These are phyloP conservation scores for Xylaria sp. DNA, from an alignment of 495 filamentous ascomycete species.

Conservation along the genomic window DNA sequence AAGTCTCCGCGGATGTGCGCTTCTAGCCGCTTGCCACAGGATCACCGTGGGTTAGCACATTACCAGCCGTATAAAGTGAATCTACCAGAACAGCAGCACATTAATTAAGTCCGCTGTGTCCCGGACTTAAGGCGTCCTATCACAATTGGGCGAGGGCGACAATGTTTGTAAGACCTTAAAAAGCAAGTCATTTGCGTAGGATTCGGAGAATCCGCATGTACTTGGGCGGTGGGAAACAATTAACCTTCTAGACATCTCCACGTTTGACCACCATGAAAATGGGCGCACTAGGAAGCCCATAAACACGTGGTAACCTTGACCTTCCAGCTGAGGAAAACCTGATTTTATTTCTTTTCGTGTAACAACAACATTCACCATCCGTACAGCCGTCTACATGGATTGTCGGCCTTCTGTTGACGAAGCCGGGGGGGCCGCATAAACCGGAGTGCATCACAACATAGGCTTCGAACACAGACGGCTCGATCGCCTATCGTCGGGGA, in stretches of 20 bases:
- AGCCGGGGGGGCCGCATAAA: conserved; percentile 28
- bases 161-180: conserved; percentile 25
- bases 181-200: conserved; percentile 18
- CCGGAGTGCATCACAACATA: conserved; percentile 8
- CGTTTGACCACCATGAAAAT: conserved; percentile 36
- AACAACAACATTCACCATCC: conserved; percentile 40
- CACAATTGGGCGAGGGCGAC: conserved; percentile 1
- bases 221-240: conserved; percentile 42
- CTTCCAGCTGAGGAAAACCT: conserved; percentile 46
- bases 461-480: conserved; percentile 20
- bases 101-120: too few species aligned
- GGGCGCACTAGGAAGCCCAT: conserved; percentile 15
- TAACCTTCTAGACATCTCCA: conserved; percentile 45
- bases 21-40: not conserved
- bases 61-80: not conserved
- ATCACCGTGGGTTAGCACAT: not conserved
- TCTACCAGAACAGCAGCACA: too few species aligned
- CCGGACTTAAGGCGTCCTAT: not conserved
- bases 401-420: conserved; percentile 27
- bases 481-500: conserved; percentile 22
- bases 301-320: conserved; percentile 33
- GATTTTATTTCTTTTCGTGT: conserved; percentile 47
- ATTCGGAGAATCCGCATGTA: conserved; percentile 41
- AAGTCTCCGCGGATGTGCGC: not conserved
- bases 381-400: conserved; percentile 31